phyloP scores from a whole-genome alignment of 495 filamentous ascomycete species.

The Penicillium psychrofluorescens region DNA sequence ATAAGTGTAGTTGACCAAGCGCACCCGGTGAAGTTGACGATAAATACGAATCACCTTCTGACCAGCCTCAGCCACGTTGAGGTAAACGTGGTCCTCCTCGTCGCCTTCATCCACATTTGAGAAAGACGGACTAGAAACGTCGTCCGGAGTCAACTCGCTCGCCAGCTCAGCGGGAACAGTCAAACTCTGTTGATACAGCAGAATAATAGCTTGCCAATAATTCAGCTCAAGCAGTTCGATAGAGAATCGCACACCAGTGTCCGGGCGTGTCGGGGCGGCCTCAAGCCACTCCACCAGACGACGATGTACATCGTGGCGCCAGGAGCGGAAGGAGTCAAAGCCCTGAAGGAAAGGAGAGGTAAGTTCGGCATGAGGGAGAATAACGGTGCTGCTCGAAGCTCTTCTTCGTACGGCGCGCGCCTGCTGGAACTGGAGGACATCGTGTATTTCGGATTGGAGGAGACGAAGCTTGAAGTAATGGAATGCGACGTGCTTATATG shows the following conservation, averaged over 20 bases:
- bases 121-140: constrained; percentile 54
- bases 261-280: constrained; percentile 62
- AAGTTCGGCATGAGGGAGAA: constrained; percentile 70
- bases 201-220: constrained; percentile 97
- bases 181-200: constrained; percentile 89
- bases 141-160: constrained; percentile 66
- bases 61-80: constrained; percentile 91
- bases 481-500: constrained; percentile 81
- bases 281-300: constrained; percentile 83
- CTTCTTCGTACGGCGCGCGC: constrained; percentile 41
- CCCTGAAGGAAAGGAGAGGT: constrained; percentile 77
- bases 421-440: constrained; percentile 88
- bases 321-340: constrained; percentile 79
- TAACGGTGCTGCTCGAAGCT: constrained; percentile 53
- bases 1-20: constrained; percentile 93
- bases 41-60: constrained; percentile 89
- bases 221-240: constrained; percentile 86
- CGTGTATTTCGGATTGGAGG: constrained; percentile 89
- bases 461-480: constrained; percentile 91
- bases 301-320: constrained; percentile 82
- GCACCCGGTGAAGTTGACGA: constrained; percentile 77
- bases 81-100: constrained; percentile 83
- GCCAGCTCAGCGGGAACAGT: constrained; percentile 80
- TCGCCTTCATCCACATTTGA: constrained; percentile 55
- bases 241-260: constrained; percentile 81